Base-by-base conservation (phyloP, 306 rosid genomes). In the Alnus glutinosa region DNA sequence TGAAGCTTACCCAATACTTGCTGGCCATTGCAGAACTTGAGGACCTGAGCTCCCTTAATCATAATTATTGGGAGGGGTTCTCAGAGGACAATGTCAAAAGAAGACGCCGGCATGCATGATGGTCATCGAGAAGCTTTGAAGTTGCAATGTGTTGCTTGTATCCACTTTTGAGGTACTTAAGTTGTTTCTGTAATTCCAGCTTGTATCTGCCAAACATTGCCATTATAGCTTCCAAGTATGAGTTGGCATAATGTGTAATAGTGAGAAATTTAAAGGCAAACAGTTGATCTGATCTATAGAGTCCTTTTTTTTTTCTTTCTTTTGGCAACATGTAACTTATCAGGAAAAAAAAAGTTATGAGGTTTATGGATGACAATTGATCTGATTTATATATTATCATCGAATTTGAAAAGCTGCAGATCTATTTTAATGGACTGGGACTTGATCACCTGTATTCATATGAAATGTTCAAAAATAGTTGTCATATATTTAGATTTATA, bases 1-100 rank as follows among this genome's bases (percentile, higher is more conserved):
- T 90, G 89, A 90, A 89, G 81, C 98, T 95, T 76, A 88, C 97
- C n/a, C 93, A 86, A 18, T 95, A 95, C 87, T 82, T 93, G 83
- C 89, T 95, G 55, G 92, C 97, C 83, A 93, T 93, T 90, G 98
- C 99, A 19, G 98, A 95, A 74, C 88, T 93, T 30, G 92, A 91
- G 55, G 97, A 95, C 85, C 83, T 93, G 87, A 90, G 96, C 72
- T 23, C 73, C 72, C 96, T 95, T 76, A 85, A 93, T 86, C 98
- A 95, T 82, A 77, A 15, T 61, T 32, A 79, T 18, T 88, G 99
- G 99, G 90, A 89, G 76, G 83, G 77, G 39, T 90, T 89, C 63
- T 42, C 80, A 1, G 98, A 95, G 79, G 94, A 93, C 79, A 83
- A 55, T 81, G 80, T 78, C 48, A 95, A 93, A 83, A 88, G 99